These are phyloP conservation scores for Blastomyces silverae DNA, from an alignment of 2,329 filamentous ascomycete species.

Conservation along the genomic window DNA sequence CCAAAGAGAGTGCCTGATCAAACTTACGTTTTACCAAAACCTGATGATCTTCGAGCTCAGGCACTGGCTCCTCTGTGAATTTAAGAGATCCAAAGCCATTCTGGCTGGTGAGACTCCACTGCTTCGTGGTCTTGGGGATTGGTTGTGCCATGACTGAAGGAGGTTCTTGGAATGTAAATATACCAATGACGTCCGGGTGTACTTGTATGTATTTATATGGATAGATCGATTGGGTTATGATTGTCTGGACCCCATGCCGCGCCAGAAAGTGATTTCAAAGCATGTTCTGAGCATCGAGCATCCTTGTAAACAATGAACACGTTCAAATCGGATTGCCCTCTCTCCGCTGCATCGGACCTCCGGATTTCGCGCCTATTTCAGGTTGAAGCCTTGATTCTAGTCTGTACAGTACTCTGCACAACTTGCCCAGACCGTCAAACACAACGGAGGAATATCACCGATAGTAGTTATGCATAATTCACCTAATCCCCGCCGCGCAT, in stretches of 20 bases:
- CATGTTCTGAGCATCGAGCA: background rate
- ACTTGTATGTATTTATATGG: background rate
- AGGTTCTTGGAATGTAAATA: background rate
- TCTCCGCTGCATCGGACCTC: background rate
- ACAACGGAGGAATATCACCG: background rate
- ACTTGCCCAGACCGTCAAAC: background rate
- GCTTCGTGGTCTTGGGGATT: slow-evolving; percentile 12
- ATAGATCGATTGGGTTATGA: background rate
- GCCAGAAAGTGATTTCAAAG: background rate
- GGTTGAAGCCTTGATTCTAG: background rate
- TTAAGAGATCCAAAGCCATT: slow-evolving; percentile 12
- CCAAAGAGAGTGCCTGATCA: background rate
- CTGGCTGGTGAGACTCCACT: slow-evolving; percentile 13
- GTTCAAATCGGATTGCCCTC: background rate
- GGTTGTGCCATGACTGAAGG: slow-evolving; percentile 1
- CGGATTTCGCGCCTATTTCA: background rate
- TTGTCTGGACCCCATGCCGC: background rate
- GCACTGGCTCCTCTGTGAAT: slow-evolving; percentile 12
- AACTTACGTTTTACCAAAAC: slow-evolving; percentile 13
- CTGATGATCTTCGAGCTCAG: slow-evolving; percentile 11
- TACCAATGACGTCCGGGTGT: background rate
- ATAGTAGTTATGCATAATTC: background rate
- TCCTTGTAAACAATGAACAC: background rate
- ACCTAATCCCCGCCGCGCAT: background rate
- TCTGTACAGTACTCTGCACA: background rate